Conservation (phyloP, 2,329 filamentous ascomycete species). For the Sporothrix variecibatus region DNA sequence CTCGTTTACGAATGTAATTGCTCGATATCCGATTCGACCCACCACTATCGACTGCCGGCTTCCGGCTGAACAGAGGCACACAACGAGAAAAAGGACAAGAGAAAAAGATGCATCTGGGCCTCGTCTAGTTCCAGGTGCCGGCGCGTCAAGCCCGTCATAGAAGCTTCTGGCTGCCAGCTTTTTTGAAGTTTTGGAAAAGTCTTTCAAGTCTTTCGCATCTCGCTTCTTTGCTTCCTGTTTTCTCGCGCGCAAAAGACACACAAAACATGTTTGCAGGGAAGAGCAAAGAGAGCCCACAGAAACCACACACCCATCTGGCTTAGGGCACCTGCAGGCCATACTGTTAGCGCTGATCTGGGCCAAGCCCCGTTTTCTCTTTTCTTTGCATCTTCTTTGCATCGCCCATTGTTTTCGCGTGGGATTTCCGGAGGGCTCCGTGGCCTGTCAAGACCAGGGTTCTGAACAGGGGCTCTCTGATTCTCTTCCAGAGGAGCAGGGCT, state of each 20-base stretch:
- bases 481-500: background rate
- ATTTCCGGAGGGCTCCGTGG: background rate
- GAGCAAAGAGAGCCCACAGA: background rate
- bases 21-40: background rate
- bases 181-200: background rate
- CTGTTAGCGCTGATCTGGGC: background rate
- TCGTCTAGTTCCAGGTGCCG: background rate
- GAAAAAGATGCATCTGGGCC: background rate
- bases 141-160: background rate
- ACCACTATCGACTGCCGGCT: background rate
- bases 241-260: background rate
- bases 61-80: background rate
- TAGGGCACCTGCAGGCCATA: background rate
- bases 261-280: background rate
- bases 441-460: background rate
- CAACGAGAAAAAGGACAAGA: background rate
- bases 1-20: background rate
- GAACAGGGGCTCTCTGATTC: background rate
- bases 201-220: background rate
- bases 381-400: background rate
- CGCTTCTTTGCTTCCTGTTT: background rate
- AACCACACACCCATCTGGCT: background rate
- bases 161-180: background rate
- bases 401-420: background rate
- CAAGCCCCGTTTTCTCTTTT: background rate